Evolutionary conservation across 441 rosid species (phyloP).

Genomic region (Bruguiera hainesii): DNA sequence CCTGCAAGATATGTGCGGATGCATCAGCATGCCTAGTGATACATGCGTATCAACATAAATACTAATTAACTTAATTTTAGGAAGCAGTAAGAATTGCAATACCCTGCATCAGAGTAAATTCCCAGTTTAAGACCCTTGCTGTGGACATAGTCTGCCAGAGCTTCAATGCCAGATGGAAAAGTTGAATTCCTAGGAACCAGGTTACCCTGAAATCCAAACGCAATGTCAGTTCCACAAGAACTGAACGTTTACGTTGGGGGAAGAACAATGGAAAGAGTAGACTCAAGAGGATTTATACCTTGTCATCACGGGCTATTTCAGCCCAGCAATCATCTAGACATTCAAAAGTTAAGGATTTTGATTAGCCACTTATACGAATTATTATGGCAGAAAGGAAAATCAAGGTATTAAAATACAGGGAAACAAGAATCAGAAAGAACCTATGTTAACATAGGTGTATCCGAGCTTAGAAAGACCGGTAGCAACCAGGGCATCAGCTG

Average conservation of each 20-base stretch:
- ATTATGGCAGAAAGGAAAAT: conserved; percentile 1
- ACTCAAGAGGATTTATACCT: conserved; percentile 35
- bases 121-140: conserved; percentile 64
- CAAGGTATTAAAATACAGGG: not conserved
- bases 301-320: conserved; percentile 62
- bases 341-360: conserved; percentile 10
- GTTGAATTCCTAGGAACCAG: conserved; percentile 51
- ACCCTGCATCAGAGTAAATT: conserved; percentile 71
- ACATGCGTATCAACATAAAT: not conserved
- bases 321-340: conserved; percentile 97
- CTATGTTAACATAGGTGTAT: conserved; percentile 78
- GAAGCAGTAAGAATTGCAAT: conserved; percentile 6
- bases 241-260: not conserved
- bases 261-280: conserved; percentile 11
- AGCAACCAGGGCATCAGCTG: conserved; percentile 81
- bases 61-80: not conserved
- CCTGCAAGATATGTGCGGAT: conserved; percentile 24
- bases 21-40: not conserved
- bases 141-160: conserved; percentile 61
- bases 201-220: conserved; percentile 34
- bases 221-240: too few relatives aligned
- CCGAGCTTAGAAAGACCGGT: conserved; percentile 83
- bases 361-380: conserved; percentile 9
- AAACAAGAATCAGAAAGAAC: conserved; percentile 30
- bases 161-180: conserved; percentile 62